Percentiles rank a stretch among this genome's conserved stretches.
phyloP scores from a whole-genome alignment of 495 filamentous ascomycete genomes.

The Penicillium cosmopolitanum region DNA sequence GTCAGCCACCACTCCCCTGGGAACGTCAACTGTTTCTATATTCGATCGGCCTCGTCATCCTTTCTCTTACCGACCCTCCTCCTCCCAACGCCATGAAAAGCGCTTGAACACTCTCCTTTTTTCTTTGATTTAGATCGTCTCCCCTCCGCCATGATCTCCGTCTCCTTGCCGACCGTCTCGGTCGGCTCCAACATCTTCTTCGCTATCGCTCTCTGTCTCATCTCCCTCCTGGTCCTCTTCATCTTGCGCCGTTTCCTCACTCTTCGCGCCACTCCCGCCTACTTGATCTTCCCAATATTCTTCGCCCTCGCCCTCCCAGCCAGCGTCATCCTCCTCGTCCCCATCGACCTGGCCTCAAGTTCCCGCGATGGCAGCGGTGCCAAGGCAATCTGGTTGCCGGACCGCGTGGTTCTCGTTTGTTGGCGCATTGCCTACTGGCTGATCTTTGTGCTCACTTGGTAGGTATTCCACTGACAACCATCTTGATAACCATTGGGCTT shows the following conservation, averaged over 20 bases:
- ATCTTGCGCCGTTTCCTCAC: slow-evolving; percentile 88
- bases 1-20: slow-evolving; percentile 35
- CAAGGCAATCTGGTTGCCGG: slow-evolving; percentile 69
- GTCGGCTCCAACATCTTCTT: slow-evolving; percentile 76
- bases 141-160: slow-evolving; percentile 24
- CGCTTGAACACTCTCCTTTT: slow-evolving; percentile 12
- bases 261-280: slow-evolving; percentile 86
- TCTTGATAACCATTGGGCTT: neutral
- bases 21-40: slow-evolving; percentile 26
- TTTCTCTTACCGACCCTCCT: neutral
- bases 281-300: slow-evolving; percentile 89
- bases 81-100: slow-evolving; percentile 22
- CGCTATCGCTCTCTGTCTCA: slow-evolving; percentile 66
- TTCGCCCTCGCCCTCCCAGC: slow-evolving; percentile 90
- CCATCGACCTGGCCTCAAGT: slow-evolving; percentile 92
- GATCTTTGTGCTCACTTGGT: slow-evolving; percentile 94
- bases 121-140: neutral
- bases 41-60: slow-evolving; percentile 12
- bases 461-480: neutral
- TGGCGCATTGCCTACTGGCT: slow-evolving; percentile 98
- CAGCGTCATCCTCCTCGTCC: slow-evolving; percentile 91
- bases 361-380: slow-evolving; percentile 68
- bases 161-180: slow-evolving; percentile 41
- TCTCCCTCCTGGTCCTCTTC: slow-evolving; percentile 76
- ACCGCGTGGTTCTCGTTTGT: slow-evolving; percentile 71